A percentile compares a stretch with the other conserved stretches of the same genome.
phyloP scores from a whole-genome alignment of 2,329 filamentous ascomycete genomes.

The Parascedosporium putredinis region DNA sequence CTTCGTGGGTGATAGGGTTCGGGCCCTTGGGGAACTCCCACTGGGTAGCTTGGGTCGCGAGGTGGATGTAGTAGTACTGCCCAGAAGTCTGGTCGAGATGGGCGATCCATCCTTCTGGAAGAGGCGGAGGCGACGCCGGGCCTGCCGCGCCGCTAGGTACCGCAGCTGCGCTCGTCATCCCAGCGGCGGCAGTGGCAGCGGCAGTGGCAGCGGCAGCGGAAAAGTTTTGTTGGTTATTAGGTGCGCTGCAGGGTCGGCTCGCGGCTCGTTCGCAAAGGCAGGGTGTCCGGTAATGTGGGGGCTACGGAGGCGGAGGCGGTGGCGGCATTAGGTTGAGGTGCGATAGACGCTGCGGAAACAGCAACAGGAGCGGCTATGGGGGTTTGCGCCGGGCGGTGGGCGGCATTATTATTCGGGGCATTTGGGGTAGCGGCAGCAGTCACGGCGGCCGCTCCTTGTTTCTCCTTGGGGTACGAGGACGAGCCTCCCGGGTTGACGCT shows the following conservation, averaged over 20 bases:
- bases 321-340: no score
- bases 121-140: constrained; percentile 76
- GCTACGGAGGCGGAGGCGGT: no score
- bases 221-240: constrained; percentile 16
- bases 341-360: constrained; percentile 27
- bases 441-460: constrained; percentile 40
- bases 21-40: constrained; percentile 98
- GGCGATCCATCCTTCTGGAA: constrained; percentile 97
- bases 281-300: constrained; percentile 66
- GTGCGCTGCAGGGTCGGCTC: no score
- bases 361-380: constrained; percentile 14
- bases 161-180: background rate
- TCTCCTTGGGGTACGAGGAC: constrained; percentile 68
- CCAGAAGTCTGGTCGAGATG: constrained; percentile 92
- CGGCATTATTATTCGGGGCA: constrained; percentile 19
- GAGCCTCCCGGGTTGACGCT: constrained; percentile 50
- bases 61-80: constrained; percentile 97
- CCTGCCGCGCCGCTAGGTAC: constrained; percentile 31
- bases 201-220: background rate
- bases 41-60: constrained; percentile 89
- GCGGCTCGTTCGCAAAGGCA: constrained; percentile 79
- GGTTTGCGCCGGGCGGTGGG: constrained; percentile 12
- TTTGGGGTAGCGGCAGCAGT: constrained; percentile 18
- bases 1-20: constrained; percentile 71
- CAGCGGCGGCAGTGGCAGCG: background rate